A percentile compares a stretch with the other conserved stretches of the same genome.
These are phyloP conservation scores for Plasmodium coatneyi DNA, from an alignment of 169 alveolate species.

Conservation along the genomic window DNA sequence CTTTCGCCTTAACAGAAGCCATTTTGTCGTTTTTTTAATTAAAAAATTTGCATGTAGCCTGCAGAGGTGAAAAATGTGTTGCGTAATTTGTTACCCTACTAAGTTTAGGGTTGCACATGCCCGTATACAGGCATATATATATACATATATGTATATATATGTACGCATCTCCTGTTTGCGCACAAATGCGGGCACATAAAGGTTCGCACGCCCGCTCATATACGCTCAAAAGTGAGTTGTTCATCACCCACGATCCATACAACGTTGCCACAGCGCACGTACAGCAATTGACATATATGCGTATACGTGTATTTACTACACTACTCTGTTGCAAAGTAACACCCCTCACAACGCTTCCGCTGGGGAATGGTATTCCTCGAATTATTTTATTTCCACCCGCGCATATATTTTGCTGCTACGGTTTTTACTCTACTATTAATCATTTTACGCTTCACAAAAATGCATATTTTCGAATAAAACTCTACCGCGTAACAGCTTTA, in stretches of 20 bases:
- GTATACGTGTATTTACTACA: background rate
- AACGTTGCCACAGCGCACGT: background rate
- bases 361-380: background rate
- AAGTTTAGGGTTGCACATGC: background rate
- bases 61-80: conserved; percentile 13
- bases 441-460: background rate
- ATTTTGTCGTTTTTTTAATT: conserved; percentile 31
- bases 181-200: background rate
- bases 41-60: conserved; percentile 4
- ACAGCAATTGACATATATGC: background rate
- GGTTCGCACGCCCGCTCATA: background rate
- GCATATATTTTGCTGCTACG: background rate
- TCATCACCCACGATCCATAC: background rate
- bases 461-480: background rate
- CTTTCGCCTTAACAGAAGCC: conserved; percentile 50
- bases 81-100: background rate
- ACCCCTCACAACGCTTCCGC: background rate
- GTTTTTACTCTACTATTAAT: background rate
- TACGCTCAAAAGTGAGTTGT: background rate
- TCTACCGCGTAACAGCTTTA: background rate
- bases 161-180: background rate
- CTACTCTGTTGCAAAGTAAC: background rate
- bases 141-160: background rate
- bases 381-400: background rate
- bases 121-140: background rate